Base-by-base conservation (phyloP, 208 protist genomes). In the Porcisia hertigi region DNA sequence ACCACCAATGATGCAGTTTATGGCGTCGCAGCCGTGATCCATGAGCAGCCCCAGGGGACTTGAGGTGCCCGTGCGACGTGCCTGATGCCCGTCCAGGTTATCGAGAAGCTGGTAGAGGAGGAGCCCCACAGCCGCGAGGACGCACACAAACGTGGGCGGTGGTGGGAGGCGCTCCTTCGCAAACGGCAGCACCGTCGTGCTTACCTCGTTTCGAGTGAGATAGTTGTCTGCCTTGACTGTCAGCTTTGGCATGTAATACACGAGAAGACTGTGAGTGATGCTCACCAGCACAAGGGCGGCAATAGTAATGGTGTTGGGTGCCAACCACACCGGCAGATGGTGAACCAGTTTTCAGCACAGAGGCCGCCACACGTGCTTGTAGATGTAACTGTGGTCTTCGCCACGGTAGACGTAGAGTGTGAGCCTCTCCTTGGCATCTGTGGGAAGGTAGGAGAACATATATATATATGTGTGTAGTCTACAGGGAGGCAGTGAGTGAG, bases 31-130 rank as follows among this genome's bases (percentile, higher is more conserved):
- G 57, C 92, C 98, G 85, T 99, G 97, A 73, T 99, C 98, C 77
- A 99, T 93, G n/a, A 98, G 86, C 43, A 98, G 83, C 2, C 98
- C 98, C 6, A 99, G 88, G n/a, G 98, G 97, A 5, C 92, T 97
- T 6, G 91, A 92, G 25, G 85, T 97, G 54, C 86, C 82, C 12
- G 96, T 98, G 69, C 94, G 85, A 45, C 95, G 88, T 0, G 98
- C 98, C 67, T 99, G 98, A 62, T 98, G 87, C 12, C 98, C 98
- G 79, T 99, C 98, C 5, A 97, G 79, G 77, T 98, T 98, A 75
- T 99, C 98, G 36, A 98, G 88, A 18, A 97, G 85, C 85, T 96
- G 85, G 69, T 97, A 97, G 18, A 87, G n/a, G 16, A 97, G 84
- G 2, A 98, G 77, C 2, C 73, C 69, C 1, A 90, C 30, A 1